Evolutionary conservation across 352 stramenopile genomes (phyloP), one percentile per base, ranked within the genome.

Genomic region (Pythium vanterpoolii): DNA sequence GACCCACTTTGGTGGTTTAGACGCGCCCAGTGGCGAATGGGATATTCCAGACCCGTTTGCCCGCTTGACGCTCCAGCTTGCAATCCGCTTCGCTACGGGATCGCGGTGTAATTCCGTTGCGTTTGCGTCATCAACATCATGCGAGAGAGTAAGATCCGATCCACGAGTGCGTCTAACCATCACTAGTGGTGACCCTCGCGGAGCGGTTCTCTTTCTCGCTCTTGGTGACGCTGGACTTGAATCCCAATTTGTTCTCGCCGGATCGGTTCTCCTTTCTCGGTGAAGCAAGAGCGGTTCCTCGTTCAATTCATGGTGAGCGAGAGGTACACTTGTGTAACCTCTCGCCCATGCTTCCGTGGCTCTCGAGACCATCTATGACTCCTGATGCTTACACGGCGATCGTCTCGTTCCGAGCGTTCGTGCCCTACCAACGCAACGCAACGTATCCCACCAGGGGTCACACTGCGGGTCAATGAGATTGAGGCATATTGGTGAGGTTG

Each of bases 51-150:
- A 57, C 21, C 21, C 26, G 40, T 28, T 27, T 24, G 40, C 52
- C 46, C 52, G 23, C 44, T 59, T 53, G 40, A 45, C 26, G 50
- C 73, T 93, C 86, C 86, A 95, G 86, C 86, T 95, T 83, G 80
- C 86, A 92, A 90, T 68, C 78, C 80, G 77, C 79, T 89, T 87
- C 58, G 66, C 68, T 72, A 71, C 40, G 63, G 77, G 81, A 81
- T 81, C 63, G 63, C 63, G 63, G 63, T 71, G 63, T 65, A 62
- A 70, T 71, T 62, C 63, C 63, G 63, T 71, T 71, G 63, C 55
- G 55, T 71, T 56, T 46, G n/a, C 40, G 40, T 27, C 33, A 39
- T 27, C 21, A 19, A 7, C 21, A 7, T 26, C 18, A 16, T 28
- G 5, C 27, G 5, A 42, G 34, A 23, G 34, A 42, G 34, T 18